Base-by-base conservation (phyloP, 1,139 yeast genomes). In the Geotrichum fermentans region DNA sequence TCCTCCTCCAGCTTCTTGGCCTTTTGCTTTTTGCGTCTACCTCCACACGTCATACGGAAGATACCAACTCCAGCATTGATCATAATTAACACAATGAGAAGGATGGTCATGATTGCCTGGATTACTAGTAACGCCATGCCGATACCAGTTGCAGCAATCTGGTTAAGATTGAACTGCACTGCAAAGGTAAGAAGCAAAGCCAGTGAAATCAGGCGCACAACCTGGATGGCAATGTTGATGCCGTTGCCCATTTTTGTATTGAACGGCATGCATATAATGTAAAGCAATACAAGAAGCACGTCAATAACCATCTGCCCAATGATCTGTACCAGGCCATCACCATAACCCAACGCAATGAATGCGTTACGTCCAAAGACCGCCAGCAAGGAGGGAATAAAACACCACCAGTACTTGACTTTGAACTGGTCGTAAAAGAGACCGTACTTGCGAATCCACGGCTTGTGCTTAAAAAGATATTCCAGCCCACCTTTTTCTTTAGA, bases 401-500 rank as follows among this genome's bases (percentile, higher is more conserved):
- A 60, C 69, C 69, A 65, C 69, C 69, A 65, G 49, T 56, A 63
- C 43, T 54, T 49, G 35, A 61, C 54, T 49, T 58, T 56, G 52
- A 59, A 65, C 52, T 63, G 66, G 49, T 66, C 68, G 46, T 65
- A 65, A 42, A 65, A 60, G 4, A 65, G 57, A 5, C 69, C 69
- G 43, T 64, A 65, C 43, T 57, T 57, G 6, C 58, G 53, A 34
- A 60, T 55, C 63, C 66, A 64, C 4, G 67, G 67, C 47, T 65
- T 58, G 56, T 65, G 63, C 18, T 45, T 46, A 44, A 61, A 65
- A 16, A 65, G 50, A 24, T 52, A 52, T 30, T 60, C 60, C 5
- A 61, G 46, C 4, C 64, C 65, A 6, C 55, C 60, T 22, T 52
- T 47, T 21, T 54, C 47, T 16, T 56, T 54, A 2, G 59, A 49